Conservation (phyloP, 1,139 yeast species). For the Blastobotrys niveus region DNA sequence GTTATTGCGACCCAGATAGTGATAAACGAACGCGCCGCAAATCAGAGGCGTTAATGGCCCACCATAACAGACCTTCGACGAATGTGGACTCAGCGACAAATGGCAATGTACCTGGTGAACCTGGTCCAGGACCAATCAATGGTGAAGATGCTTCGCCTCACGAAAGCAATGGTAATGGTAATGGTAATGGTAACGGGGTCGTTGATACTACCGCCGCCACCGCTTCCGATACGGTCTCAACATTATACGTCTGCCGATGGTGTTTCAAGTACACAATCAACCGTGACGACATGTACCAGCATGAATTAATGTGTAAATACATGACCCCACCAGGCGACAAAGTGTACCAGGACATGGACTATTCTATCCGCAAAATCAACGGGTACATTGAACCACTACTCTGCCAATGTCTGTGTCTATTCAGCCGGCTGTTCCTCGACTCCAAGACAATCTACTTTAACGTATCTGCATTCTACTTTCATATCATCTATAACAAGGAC, state of each 20-base stretch:
- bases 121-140: slow-evolving; percentile 8
- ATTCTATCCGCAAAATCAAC: slow-evolving; percentile 57
- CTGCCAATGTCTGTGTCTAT: slow-evolving; percentile 75
- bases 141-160: no score
- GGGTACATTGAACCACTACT: slow-evolving; percentile 50
- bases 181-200: no score
- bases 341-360: slow-evolving; percentile 56
- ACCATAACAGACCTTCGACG: slow-evolving; percentile 9
- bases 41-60: background rate
- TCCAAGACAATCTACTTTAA: slow-evolving; percentile 83
- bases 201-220: no score
- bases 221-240: slow-evolving; percentile 11
- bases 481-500: slow-evolving; percentile 41
- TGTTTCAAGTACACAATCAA: slow-evolving; percentile 75
- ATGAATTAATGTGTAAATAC: slow-evolving; percentile 42
- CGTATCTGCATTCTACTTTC: slow-evolving; percentile 74
- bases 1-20: slow-evolving; percentile 46
- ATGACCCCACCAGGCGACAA: slow-evolving; percentile 55
- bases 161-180: no score
- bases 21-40: slow-evolving; percentile 22
- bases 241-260: slow-evolving; percentile 62
- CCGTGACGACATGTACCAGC: slow-evolving; percentile 30
- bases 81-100: no score
- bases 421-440: slow-evolving; percentile 85
- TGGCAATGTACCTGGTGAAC: no score